Evolutionary conservation across 2,329 filamentous ascomycete species (phyloP).

Genomic region (Aspergillus fischeri): DNA sequence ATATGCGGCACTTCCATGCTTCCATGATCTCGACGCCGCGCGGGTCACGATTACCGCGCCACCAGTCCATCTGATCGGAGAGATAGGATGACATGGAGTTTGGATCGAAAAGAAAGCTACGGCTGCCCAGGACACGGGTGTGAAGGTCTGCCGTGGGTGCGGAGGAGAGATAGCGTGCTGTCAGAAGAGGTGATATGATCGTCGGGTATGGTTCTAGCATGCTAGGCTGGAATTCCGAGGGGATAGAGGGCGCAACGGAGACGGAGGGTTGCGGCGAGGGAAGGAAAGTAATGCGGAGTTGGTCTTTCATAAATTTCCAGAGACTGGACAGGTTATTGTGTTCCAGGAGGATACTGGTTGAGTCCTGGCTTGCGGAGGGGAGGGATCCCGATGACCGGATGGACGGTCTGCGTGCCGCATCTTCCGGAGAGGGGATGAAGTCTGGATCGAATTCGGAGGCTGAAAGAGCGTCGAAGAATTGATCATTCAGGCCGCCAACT

Average conservation of each 20-base stretch:
- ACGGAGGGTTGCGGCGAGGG: slow-evolving; percentile 13
- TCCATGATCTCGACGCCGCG: slow-evolving; percentile 77
- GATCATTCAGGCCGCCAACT: slow-evolving; percentile 64
- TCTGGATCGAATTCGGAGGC: slow-evolving; percentile 28
- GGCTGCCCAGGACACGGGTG: slow-evolving; percentile 47
- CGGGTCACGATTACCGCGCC: slow-evolving; percentile 70
- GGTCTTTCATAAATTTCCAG: slow-evolving; percentile 61
- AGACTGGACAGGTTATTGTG: slow-evolving; percentile 59
- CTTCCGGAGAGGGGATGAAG: slow-evolving; percentile 21
- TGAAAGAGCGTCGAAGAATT: slow-evolving; percentile 52
- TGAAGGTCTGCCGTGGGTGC: slow-evolving; percentile 21
- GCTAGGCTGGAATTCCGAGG: slow-evolving; percentile 30
- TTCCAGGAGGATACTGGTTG: slow-evolving; percentile 49
- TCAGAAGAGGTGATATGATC: slow-evolving; percentile 42
- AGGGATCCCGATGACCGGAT: slow-evolving; percentile 12
- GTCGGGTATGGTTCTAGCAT: slow-evolving; percentile 35
- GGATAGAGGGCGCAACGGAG: slow-evolving; percentile 26
- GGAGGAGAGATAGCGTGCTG: slow-evolving; percentile 41
- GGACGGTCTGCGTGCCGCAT: slow-evolving; percentile 12
- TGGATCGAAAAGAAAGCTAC: slow-evolving; percentile 64
- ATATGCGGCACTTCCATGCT: slow-evolving; percentile 80
- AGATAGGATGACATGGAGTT: slow-evolving; percentile 63
- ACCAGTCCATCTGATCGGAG: slow-evolving; percentile 72
- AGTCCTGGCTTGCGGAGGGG: slow-evolving; percentile 38
- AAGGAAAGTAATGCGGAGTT: slow-evolving; percentile 52